These are phyloP conservation scores for Xylaria sp. DNA, from an alignment of 2,329 filamentous ascomycete species.

Conservation along the genomic window DNA sequence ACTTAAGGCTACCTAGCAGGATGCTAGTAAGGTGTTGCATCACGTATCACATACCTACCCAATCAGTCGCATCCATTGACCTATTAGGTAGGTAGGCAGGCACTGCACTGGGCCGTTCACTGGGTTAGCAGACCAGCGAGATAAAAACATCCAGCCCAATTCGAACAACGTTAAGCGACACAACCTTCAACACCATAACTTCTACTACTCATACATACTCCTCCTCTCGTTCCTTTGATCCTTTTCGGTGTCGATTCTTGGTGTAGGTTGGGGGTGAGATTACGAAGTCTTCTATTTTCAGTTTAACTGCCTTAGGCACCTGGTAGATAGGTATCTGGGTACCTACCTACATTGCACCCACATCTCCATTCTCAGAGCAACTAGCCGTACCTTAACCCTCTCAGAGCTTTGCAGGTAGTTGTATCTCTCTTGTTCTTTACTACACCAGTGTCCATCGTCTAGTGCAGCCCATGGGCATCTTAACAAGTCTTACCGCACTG, in stretches of 20 bases:
- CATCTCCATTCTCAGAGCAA: background rate
- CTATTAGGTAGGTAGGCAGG: too few species aligned
- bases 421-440: background rate
- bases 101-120: too few species aligned
- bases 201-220: background rate
- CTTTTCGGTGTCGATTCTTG: background rate
- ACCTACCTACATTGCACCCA: too few species aligned
- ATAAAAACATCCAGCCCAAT: background rate
- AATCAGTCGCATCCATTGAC: too few species aligned
- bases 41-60: too few species aligned
- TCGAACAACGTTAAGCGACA: background rate
- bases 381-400: background rate
- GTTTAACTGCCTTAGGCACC: too few species aligned
- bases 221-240: background rate
- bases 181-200: slow-evolving; percentile 2
- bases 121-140: background rate
- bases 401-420: background rate
- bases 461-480: slow-evolving; percentile 31
- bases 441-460: background rate
- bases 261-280: background rate
- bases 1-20: too few species aligned
- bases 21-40: too few species aligned
- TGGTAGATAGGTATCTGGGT: too few species aligned
- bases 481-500: slow-evolving; percentile 23
- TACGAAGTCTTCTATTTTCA: background rate